Evolutionary conservation across 768 basidiomycete genomes (phyloP).

Genomic region (Melanogaster broomeanus): DNA sequence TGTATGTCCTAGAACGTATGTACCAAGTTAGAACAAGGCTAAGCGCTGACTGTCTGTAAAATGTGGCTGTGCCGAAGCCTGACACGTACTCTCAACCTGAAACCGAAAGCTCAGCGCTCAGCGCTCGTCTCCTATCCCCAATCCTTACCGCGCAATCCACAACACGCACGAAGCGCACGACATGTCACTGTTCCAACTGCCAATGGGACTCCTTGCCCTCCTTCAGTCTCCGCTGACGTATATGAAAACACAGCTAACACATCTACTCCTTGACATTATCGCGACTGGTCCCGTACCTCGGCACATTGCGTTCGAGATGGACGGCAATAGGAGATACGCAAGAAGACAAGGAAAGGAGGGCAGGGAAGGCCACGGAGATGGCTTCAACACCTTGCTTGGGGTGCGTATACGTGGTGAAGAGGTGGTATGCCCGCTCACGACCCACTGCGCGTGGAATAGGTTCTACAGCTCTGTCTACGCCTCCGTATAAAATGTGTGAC

Average conservation of each 20-base stretch:
- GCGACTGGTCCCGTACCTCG: slow-evolving; percentile 81
- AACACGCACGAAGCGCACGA: not conserved
- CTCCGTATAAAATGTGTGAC: slow-evolving; percentile 84
- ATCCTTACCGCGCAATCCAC: not conserved
- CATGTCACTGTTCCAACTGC: slow-evolving; percentile 1
- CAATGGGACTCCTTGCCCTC: slow-evolving; percentile 7
- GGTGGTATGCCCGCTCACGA: not conserved
- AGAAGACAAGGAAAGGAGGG: slow-evolving; percentile 64
- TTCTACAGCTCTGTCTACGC: slow-evolving; percentile 81
- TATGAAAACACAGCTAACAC: slow-evolving; percentile 26
- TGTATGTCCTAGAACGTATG: no score
- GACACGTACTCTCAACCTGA: no score
- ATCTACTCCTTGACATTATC: slow-evolving; percentile 64
- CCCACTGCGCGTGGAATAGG: slow-evolving; percentile 43
- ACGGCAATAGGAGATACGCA: slow-evolving; percentile 93
- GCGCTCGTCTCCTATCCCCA: no score
- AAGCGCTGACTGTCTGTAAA: no score
- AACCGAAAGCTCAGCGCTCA: no score
- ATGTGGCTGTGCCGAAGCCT: slow-evolving; percentile 30
- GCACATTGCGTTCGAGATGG: slow-evolving; percentile 97
- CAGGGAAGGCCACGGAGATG: slow-evolving; percentile 79
- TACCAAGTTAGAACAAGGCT: no score
- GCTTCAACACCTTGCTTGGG: slow-evolving; percentile 76
- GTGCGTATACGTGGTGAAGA: slow-evolving; percentile 46
- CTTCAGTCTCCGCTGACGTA: slow-evolving; percentile 11